Conservation (phyloP, 2,329 filamentous ascomycete species). For the Exophiala sp. region DNA sequence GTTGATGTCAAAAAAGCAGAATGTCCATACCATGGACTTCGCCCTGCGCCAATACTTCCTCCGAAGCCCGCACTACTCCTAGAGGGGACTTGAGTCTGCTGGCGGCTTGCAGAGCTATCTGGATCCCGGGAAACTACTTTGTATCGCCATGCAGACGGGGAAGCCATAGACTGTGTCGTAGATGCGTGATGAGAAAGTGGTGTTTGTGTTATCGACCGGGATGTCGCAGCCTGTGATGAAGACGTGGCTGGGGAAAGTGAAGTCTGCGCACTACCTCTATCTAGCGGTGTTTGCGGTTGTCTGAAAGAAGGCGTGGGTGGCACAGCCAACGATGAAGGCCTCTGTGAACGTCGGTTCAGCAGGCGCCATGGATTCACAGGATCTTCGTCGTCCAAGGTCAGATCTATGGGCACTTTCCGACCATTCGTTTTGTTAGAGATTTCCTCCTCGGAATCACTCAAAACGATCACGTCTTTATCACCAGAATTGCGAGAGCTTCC, state of each 20-base stretch:
- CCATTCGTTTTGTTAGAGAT: neutral
- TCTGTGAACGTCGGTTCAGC: neutral
- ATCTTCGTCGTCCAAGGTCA: neutral
- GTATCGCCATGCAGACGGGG: no score
- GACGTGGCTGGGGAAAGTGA: neutral
- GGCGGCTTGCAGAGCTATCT: no score
- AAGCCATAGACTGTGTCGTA: no score
- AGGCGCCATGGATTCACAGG: neutral
- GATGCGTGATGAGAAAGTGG: no score
- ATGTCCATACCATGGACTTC: no score
- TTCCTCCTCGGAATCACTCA: slow-evolving; percentile 15
- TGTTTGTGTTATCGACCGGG: no score
- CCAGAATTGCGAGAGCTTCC: neutral
- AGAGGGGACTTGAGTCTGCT: no score
- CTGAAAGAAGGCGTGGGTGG: neutral
- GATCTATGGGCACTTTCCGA: neutral
- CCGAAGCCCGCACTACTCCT: no score
- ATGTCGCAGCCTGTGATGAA: neutral
- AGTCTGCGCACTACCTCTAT: neutral
- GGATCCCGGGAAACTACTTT: no score
- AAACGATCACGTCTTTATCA: slow-evolving; percentile 3
- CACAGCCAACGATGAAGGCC: neutral
- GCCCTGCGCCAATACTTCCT: no score
- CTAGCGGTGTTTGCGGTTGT: neutral
- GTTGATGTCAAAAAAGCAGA: no score